A percentile compares a stretch with the other conserved stretches of the same genome.
Evolutionary conservation across 306 rosid species (phyloP).

Genomic region (Pueraria montana): DNA sequence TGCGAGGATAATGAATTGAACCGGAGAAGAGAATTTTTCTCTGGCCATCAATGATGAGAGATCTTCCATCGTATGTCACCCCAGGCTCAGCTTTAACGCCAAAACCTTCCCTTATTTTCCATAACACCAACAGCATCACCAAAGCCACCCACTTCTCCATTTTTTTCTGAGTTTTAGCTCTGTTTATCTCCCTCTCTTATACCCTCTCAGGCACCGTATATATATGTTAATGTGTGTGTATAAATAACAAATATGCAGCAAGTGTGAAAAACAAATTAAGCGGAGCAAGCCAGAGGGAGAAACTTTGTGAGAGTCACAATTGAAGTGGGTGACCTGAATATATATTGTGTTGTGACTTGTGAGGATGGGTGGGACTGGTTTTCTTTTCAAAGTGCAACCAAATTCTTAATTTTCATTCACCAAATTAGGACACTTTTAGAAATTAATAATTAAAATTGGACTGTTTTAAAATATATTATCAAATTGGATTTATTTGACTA

Average conservation of each 20-base stretch:
- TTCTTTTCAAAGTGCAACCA: constrained; percentile 29
- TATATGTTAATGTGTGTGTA: neutral
- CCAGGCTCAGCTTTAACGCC: constrained; percentile 17
- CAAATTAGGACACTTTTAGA: no score
- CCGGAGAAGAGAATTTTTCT: constrained; percentile 79
- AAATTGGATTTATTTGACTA: no score
- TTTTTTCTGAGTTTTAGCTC: neutral
- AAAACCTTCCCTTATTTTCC: neutral
- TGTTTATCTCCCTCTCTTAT: neutral
- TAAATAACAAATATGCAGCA: neutral
- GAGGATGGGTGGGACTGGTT: neutral
- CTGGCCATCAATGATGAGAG: constrained; percentile 76
- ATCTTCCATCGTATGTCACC: constrained; percentile 79
- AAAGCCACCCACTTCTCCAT: constrained; percentile 50
- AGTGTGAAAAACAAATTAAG: neutral
- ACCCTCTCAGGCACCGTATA: neutral
- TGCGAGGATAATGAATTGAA: constrained; percentile 91
- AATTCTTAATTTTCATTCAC: neutral
- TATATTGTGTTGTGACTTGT: neutral
- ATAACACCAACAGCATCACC: constrained; percentile 4
- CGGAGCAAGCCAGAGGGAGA: neutral
- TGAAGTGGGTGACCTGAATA: constrained; percentile 47
- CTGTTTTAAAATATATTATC: no score
- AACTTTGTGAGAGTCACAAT: constrained; percentile 43
- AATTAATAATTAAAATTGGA: no score